These are phyloP conservation scores for Zasmidium cellare DNA, from an alignment of 2,329 filamentous ascomycete genomes.

Conservation along the genomic window DNA sequence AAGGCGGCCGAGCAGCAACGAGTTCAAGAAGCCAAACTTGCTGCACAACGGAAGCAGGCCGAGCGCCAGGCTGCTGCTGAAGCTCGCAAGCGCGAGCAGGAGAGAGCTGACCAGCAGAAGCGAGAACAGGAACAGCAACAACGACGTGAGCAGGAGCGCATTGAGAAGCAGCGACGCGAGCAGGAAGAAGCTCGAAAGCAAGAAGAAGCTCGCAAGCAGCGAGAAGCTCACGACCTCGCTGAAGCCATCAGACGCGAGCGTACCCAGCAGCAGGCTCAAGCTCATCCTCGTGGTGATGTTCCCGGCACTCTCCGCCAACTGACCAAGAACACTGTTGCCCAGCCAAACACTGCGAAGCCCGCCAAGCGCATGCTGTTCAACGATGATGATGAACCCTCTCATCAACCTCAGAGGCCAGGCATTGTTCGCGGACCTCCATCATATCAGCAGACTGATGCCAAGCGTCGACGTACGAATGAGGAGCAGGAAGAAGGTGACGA, in stretches of 20 bases:
- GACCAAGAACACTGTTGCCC: conserved; percentile 62
- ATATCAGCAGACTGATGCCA: conserved; percentile 68
- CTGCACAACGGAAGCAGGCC: conserved; percentile 39
- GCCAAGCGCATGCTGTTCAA: conserved; percentile 73
- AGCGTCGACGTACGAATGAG: conserved; percentile 77
- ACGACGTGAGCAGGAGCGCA: conserved; percentile 27
- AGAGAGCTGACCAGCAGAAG: conserved; percentile 39
- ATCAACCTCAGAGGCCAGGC: conserved; percentile 56
- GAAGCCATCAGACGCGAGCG: conserved; percentile 39
- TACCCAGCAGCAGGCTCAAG: conserved; percentile 27
- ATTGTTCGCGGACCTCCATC: conserved; percentile 53
- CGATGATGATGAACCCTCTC: conserved; percentile 61
- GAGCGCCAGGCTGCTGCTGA: conserved; percentile 50
- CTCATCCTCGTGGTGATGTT: conserved; percentile 49
- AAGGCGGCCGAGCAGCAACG: conserved; percentile 41
- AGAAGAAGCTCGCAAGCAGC: conserved; percentile 30
- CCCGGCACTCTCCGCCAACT: conserved; percentile 56
- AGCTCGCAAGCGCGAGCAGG: conserved; percentile 38
- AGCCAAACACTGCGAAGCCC: conserved; percentile 68
- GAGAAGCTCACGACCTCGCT: conserved; percentile 35
- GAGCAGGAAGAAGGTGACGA: conserved; percentile 61
- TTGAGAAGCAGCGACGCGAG: conserved; percentile 26
- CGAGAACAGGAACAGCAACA: conserved; percentile 41
- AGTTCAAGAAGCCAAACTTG: conserved; percentile 37
- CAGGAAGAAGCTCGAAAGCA: conserved; percentile 39